Percentiles rank a stretch among this genome's conserved stretches.
Conservation (phyloP, 768 basidiomycete genomes). For the Hygrophoropsis aurantiaca region DNA sequence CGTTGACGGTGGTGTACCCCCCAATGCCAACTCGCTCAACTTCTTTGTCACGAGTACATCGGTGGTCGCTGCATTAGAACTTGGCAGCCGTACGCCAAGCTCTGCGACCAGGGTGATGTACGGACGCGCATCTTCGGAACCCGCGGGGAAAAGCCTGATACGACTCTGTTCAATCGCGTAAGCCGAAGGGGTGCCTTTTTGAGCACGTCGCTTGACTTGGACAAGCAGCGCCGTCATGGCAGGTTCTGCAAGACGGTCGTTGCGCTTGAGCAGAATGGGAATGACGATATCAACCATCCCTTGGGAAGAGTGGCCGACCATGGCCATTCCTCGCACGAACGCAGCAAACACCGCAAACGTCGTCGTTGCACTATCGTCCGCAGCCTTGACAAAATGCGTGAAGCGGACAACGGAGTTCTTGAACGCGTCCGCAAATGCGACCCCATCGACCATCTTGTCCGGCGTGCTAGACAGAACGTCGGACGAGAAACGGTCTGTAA, state of each 20-base stretch:
- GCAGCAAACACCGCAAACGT: constrained; percentile 14
- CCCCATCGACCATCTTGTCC: constrained; percentile 14
- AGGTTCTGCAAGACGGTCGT: constrained; percentile 4
- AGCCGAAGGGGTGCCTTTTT: no score
- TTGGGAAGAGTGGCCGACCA: constrained; percentile 15
- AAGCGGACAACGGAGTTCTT: constrained; percentile 24
- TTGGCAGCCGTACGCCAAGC: no score
- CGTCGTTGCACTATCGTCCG: constrained; percentile 17
- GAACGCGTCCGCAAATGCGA: constrained; percentile 18
- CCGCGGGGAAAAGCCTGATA: no score
- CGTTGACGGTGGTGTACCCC: no score
- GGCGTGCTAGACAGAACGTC: constrained; percentile 18
- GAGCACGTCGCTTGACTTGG: constrained; percentile 17
- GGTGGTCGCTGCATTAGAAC: no score
- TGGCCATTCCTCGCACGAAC: constrained; percentile 25
- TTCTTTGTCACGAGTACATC: no score
- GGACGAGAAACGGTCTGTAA: constrained; percentile 8
- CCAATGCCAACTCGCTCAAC: no score
- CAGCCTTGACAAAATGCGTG: constrained; percentile 30
- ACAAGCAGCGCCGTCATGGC: constrained; percentile 17
- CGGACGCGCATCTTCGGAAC: no score
- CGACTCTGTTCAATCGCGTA: no score
- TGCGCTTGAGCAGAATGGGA: constrained; percentile 20
- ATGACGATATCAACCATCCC: constrained; percentile 23
- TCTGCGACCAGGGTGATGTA: no score